A percentile compares a stretch with the other conserved stretches of the same genome.
Conservation (phyloP, 129 eudicot species). For the Apium graveolens region DNA sequence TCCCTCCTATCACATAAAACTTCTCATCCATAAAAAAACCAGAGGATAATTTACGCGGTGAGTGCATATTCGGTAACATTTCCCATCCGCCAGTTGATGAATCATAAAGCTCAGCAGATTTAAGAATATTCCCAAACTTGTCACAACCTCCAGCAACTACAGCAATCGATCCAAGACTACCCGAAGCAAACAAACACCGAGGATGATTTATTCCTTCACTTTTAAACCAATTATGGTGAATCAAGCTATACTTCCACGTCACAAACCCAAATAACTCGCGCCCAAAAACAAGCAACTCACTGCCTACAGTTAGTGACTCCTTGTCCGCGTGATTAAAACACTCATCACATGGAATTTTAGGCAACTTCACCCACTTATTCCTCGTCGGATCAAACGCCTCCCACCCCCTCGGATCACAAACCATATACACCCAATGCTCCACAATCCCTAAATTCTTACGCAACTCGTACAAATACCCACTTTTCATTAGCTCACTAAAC, state of each 20-base stretch:
- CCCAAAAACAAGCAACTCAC: conserved; percentile 58
- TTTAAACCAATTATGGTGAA: conserved; percentile 37
- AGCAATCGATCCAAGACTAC: conserved; percentile 50
- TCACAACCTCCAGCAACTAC: conserved; percentile 73
- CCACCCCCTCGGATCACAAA: conserved; percentile 73
- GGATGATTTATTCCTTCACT: conserved; percentile 54
- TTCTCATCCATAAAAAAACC: conserved; percentile 68
- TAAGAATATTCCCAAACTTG: conserved; percentile 43
- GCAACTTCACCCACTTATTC: conserved; percentile 53
- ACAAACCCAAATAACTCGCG: conserved; percentile 53
- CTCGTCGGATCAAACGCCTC: conserved; percentile 59
- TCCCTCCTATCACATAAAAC: conserved; percentile 75
- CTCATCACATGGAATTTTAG: conserved; percentile 58
- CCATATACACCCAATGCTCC: conserved; percentile 80
- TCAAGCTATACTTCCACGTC: conserved; percentile 54
- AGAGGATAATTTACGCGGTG: conserved; percentile 48
- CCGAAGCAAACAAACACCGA: conserved; percentile 63
- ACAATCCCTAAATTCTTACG: conserved; percentile 44
- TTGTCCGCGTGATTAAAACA: conserved; percentile 56
- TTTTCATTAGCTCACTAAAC: conserved; percentile 41
- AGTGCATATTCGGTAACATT: conserved; percentile 51
- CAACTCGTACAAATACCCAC: conserved; percentile 53
- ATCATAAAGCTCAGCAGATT: conserved; percentile 59
- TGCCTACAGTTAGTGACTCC: conserved; percentile 59
- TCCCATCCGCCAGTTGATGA: conserved; percentile 51